phyloP scores from a whole-genome alignment of 257 asterid species.

The Lithospermum erythrorhizon region DNA sequence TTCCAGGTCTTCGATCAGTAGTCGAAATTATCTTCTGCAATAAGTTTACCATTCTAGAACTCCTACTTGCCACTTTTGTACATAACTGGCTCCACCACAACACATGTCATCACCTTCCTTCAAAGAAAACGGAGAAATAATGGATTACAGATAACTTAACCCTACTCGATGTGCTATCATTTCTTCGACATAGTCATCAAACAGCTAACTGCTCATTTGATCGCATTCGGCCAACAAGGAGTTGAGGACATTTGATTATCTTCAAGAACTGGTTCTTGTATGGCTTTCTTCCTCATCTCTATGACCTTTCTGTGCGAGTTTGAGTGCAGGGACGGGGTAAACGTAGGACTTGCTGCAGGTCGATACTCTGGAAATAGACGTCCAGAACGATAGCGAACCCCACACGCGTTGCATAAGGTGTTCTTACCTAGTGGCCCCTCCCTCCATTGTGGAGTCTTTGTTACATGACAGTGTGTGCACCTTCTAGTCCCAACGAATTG shows the following conservation, averaged over 20 bases:
- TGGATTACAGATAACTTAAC: neutral
- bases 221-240: neutral
- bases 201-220: neutral
- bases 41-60: neutral
- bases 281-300: constrained; percentile 20
- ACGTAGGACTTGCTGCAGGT: constrained; percentile 80
- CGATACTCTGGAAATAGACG: constrained; percentile 73
- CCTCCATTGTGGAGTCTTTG: constrained; percentile 86
- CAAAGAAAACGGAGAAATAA: neutral
- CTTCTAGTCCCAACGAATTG: constrained; percentile 17
- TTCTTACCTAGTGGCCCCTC: constrained; percentile 81
- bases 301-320: constrained; percentile 18
- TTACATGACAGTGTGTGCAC: constrained; percentile 66
- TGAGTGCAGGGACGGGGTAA: constrained; percentile 61
- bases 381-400: constrained; percentile 73
- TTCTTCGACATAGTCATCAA: no score
- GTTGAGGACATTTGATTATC: constrained; percentile 14
- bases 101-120: neutral
- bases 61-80: neutral
- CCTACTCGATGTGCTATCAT: neutral
- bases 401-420: constrained; percentile 91
- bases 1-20: neutral
- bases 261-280: constrained; percentile 4
- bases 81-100: neutral
- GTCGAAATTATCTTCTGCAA: neutral